Percentiles rank a stretch among this genome's conserved stretches.
phyloP scores from a whole-genome alignment of 2,329 filamentous ascomycete species.

The Penicillium sp. region DNA sequence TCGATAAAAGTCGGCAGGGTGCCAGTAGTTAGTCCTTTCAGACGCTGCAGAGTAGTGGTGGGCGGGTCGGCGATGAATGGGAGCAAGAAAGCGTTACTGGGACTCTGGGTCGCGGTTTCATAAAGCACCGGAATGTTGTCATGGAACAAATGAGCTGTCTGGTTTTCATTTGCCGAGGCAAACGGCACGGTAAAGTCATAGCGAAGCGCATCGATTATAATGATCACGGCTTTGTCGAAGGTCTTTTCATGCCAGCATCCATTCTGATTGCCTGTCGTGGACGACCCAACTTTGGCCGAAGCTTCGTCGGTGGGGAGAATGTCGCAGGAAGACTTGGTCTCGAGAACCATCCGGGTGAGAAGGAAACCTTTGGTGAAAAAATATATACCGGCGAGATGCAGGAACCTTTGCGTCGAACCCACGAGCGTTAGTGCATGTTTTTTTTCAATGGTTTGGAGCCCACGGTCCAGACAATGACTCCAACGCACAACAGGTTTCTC shows the following conservation, averaged over 20 bases:
- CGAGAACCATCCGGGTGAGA: conserved; percentile 74
- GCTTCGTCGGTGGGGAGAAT: conserved; percentile 57
- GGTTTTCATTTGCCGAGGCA: conserved; percentile 40
- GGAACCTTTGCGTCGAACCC: conserved; percentile 40
- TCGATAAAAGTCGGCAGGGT: conserved; percentile 94
- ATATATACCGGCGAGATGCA: conserved; percentile 76
- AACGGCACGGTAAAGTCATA: conserved; percentile 95
- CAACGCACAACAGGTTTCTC: background rate
- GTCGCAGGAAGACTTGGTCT: conserved; percentile 66
- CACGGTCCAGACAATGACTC: background rate
- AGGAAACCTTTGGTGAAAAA: conserved; percentile 95
- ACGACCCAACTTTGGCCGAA: conserved; percentile 14
- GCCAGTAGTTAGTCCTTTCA: conserved; percentile 92
- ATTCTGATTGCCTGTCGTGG: conserved; percentile 36
- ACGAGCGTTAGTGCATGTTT: conserved; percentile 3
- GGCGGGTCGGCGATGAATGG: conserved; percentile 97
- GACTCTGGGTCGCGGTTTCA: conserved; percentile 67
- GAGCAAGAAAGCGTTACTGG: conserved; percentile 77
- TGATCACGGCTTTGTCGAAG: conserved; percentile 84
- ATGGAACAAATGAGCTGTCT: conserved; percentile 63
- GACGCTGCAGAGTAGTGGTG: conserved; percentile 81
- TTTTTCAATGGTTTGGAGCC: background rate
- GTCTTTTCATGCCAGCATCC: conserved; percentile 97
- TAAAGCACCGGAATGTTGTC: conserved; percentile 83
- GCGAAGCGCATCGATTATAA: conserved; percentile 86